Evolutionary conservation across 148 eudicot genomes (phyloP), one percentile per base, ranked within the genome.

Genomic region (Chenopodium suecicum): DNA sequence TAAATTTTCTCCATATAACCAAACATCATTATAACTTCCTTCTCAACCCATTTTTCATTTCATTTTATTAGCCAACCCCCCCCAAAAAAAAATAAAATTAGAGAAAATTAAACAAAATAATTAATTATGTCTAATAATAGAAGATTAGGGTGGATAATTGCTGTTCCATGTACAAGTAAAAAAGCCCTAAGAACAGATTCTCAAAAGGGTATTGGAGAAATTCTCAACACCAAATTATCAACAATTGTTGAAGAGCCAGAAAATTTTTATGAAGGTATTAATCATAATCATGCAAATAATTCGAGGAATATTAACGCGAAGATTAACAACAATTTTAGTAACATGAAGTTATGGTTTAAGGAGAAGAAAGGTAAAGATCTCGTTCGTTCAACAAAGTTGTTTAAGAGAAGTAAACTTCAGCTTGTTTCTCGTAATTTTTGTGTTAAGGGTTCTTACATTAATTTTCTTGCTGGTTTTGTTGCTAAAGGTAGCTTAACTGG

Each of bases 401-500:
- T 84, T 52, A 84, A 84, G 69, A 80, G 52, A 41, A 84, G 78
- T 84, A 81, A 77, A 66, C 44, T 81, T 1, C 74, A 70, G 2
- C 16, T 80, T 72, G 74, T 80, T 65, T 80, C 86, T 77, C 81
- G 73, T 81, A 72, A 73, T 81, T 63, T 81, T 41, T 81, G 86
- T 23, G 47, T 81, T 77, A 84, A 84, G 75, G 78, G 83, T 1
- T 84, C 84, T 72, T 81, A 81, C 32, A 50, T 81, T 31, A 77
- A 73, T 25, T 81, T 84, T 81, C 83, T 84, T 77, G 78, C 83
- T 81, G 63, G 81, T 32, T 84, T 84, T 81, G 78, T 81, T 84
- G 83, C 83, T 73, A 76, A 77, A 84, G 86, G 83, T 80, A 80
- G 74, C 74, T 84, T 84, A 27, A 84, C 12, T 80, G 78, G 86